Conservation (phyloP, 768 basidiomycete genomes). For the Mycena sanguinolenta region DNA sequence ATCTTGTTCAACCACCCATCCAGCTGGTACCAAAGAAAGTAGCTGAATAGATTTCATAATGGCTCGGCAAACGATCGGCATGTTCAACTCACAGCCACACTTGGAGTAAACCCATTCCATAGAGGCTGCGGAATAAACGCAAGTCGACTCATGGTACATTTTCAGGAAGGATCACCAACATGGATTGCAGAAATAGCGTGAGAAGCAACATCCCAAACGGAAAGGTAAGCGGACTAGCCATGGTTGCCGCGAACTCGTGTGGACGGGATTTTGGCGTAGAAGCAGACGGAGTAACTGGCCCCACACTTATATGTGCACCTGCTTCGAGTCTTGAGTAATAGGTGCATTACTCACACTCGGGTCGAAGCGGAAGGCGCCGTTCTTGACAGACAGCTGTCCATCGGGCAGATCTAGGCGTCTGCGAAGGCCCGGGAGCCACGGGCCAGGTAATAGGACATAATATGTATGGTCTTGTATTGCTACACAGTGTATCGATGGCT, state of each 20-base stretch:
- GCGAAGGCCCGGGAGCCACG: too few species aligned
- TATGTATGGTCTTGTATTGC: too few species aligned
- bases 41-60: not conserved
- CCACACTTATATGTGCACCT: too few species aligned
- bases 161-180: not conserved
- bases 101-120: not conserved
- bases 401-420: too few species aligned
- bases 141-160: not conserved
- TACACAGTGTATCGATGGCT: too few species aligned
- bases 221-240: not conserved
- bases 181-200: not conserved
- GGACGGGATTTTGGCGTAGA: too few species aligned
- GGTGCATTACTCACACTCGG: too few species aligned
- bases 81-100: not conserved
- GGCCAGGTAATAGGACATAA: too few species aligned
- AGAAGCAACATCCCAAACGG: not conserved
- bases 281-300: too few species aligned
- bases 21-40: conserved; percentile 4
- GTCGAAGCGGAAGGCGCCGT: too few species aligned
- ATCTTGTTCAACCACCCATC: not conserved
- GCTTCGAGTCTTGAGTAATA: too few species aligned
- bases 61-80: not conserved
- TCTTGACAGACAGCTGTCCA: too few species aligned
- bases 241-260: not conserved
- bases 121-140: not conserved